Percentiles rank a stretch among this genome's conserved stretches.
These are phyloP conservation scores for Xerocomellus intermedius DNA, from an alignment of 768 basidiomycete genomes.

Conservation along the genomic window DNA sequence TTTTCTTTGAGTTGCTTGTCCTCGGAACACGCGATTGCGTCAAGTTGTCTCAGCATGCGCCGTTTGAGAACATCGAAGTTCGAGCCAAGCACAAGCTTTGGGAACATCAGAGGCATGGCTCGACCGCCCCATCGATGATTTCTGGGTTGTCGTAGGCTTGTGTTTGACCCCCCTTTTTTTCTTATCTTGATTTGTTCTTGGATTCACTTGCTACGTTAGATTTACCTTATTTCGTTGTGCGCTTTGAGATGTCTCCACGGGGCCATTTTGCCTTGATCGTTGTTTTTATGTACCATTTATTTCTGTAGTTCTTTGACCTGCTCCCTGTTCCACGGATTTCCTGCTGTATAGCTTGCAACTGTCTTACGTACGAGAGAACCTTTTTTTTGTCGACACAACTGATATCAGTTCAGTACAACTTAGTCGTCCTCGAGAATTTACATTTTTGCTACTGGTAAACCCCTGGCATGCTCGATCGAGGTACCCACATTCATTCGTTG, in stretches of 20 bases:
- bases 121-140: slow-evolving; percentile 44
- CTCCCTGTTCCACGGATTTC: background rate
- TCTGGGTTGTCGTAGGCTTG: slow-evolving; percentile 38
- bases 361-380: background rate
- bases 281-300: background rate
- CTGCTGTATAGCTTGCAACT: background rate
- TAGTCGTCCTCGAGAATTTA: background rate
- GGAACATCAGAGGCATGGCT: slow-evolving; percentile 59
- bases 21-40: slow-evolving; percentile 92
- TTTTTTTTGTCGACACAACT: background rate
- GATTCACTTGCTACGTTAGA: background rate
- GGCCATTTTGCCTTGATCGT: background rate
- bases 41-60: slow-evolving; percentile 65
- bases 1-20: slow-evolving; percentile 97
- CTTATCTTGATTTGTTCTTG: slow-evolving; percentile 17
- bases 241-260: background rate
- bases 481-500: slow-evolving; percentile 25
- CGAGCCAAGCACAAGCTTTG: slow-evolving; percentile 81
- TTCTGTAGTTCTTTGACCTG: slow-evolving; percentile 8
- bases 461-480: background rate
- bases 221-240: background rate
- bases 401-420: background rate
- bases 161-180: background rate
- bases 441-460: too few relatives aligned
- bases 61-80: slow-evolving; percentile 87